Conservation (phyloP, 2,329 filamentous ascomycete genomes). For the Colletotrichum sp. region DNA sequence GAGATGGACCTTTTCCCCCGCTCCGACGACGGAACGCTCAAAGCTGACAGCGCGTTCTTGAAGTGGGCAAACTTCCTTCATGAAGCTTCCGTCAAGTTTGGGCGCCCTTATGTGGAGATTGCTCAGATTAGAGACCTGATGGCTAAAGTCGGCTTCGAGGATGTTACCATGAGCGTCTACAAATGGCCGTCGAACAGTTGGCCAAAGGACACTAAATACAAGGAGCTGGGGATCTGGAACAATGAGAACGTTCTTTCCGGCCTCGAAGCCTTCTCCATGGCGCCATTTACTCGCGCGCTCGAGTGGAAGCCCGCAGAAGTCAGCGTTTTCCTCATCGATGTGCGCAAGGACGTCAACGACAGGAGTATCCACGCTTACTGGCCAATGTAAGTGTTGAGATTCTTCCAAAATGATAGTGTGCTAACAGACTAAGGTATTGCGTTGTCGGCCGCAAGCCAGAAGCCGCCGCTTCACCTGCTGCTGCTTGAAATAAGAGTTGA, state of each 20-base stretch:
- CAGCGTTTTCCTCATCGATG: not conserved
- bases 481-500: not conserved
- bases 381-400: not conserved
- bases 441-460: not conserved
- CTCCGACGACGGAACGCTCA: not conserved
- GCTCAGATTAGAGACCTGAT: not conserved
- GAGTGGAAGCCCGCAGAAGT: not conserved
- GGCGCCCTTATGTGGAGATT: not conserved
- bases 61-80: not conserved
- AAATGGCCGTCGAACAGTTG: not conserved
- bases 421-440: not conserved
- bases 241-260: not conserved
- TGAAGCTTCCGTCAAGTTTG: not conserved
- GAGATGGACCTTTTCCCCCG: not conserved
- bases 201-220: not conserved
- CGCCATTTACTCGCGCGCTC: accelerated
- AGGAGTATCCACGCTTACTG: not conserved
- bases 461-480: not conserved
- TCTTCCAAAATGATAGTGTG: not conserved
- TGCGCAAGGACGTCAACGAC: not conserved
- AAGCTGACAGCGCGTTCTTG: not conserved
- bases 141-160: not conserved
- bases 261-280: not conserved
- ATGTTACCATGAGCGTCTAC: not conserved
- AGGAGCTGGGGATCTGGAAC: not conserved